These are phyloP conservation scores for Podaxis rugospora DNA, from an alignment of 768 basidiomycete genomes.

Conservation along the genomic window DNA sequence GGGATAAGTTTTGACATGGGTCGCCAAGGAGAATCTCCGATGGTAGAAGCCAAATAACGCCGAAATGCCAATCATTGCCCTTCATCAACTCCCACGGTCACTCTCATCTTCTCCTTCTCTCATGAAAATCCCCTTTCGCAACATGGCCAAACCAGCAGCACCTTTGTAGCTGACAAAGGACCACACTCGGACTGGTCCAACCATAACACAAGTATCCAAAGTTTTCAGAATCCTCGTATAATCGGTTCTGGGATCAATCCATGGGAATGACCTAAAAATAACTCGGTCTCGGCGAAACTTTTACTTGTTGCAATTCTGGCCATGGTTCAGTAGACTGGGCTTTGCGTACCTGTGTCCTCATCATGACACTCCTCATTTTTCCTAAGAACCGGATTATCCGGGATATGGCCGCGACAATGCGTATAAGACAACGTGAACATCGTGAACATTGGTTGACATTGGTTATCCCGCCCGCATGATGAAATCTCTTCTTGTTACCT, in stretches of 20 bases:
- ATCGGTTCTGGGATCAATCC: neutral
- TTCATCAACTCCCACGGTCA: neutral
- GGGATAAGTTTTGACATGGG: slow-evolving; percentile 1
- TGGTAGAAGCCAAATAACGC: neutral
- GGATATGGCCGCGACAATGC: neutral
- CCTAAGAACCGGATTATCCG: neutral
- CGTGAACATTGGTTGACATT: neutral
- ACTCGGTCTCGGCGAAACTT: neutral
- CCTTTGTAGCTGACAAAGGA: no score
- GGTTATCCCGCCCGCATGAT: slow-evolving; percentile 2
- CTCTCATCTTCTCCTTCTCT: neutral
- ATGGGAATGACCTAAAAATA: neutral
- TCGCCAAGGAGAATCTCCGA: slow-evolving; percentile 1
- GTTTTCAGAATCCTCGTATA: neutral
- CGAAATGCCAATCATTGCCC: neutral
- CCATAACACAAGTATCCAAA: neutral
- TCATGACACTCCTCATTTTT: neutral
- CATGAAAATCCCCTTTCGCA: no score
- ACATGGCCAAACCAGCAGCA: no score
- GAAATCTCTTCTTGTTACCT: slow-evolving; percentile 15
- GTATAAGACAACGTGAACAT: neutral
- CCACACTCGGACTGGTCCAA: no score
- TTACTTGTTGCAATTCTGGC: neutral
- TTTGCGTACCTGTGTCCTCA: neutral
- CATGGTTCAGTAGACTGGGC: neutral